Evolutionary conservation across 129 eudicot species (phyloP).

Genomic region (Helianthus annuus): DNA sequence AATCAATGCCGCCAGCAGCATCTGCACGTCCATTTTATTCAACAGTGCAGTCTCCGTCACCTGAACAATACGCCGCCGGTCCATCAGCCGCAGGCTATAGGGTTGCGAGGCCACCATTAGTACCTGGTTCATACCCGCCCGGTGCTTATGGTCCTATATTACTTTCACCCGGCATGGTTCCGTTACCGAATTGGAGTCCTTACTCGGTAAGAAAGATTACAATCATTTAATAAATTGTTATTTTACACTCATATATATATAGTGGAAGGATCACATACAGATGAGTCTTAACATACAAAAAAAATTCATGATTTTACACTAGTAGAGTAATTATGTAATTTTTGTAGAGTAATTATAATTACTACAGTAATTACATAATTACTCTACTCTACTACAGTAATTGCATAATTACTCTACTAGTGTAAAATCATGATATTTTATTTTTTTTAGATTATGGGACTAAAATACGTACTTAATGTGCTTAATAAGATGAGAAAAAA

Average conservation of each 20-base stretch:
- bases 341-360: too few relatives aligned
- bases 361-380: too few relatives aligned
- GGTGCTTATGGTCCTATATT: conserved; percentile 90
- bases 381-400: too few relatives aligned
- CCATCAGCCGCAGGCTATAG: conserved; percentile 53
- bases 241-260: not conserved
- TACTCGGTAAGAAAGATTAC: conserved; percentile 64
- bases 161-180: conserved; percentile 84
- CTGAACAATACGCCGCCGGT: conserved; percentile 61
- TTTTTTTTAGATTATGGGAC: too few relatives aligned
- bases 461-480: too few relatives aligned
- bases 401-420: too few relatives aligned
- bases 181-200: conserved; percentile 80
- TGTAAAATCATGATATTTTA: too few relatives aligned
- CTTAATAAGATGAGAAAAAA: too few relatives aligned
- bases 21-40: conserved; percentile 95
- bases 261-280: too few relatives aligned
- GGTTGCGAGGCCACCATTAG: conserved; percentile 77
- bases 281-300: too few relatives aligned
- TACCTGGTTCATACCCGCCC: conserved; percentile 85
- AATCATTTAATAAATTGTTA: not conserved
- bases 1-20: conserved; percentile 50
- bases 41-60: conserved; percentile 84
- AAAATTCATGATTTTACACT: too few relatives aligned
- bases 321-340: too few relatives aligned